Conservation (phyloP, 139 green algal species). For the Zygnema circumcarinatum region DNA sequence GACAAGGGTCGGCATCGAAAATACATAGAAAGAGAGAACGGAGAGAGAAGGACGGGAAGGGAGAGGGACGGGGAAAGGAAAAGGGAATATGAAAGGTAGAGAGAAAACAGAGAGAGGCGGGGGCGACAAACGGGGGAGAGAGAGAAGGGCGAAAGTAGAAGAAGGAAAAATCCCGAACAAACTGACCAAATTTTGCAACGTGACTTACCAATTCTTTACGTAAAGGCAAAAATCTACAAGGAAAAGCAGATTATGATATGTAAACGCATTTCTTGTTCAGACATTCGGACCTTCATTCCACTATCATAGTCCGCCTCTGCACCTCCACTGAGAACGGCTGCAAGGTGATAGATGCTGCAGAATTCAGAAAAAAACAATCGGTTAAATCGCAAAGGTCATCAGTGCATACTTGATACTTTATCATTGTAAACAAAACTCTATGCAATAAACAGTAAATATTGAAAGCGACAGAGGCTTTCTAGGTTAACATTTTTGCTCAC, state of each 20-base stretch:
- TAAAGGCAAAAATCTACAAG: too few relatives aligned
- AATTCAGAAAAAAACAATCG: neutral
- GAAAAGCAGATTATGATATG: too few relatives aligned
- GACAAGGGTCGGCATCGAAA: neutral
- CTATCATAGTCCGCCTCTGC: constrained; percentile 47
- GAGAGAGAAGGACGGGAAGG: neutral
- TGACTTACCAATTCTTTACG: too few relatives aligned
- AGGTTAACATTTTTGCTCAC: neutral
- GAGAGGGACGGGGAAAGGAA: neutral
- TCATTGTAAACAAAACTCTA: neutral
- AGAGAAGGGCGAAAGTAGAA: too few relatives aligned
- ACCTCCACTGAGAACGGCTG: constrained; percentile 26
- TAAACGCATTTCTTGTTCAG: too few relatives aligned
- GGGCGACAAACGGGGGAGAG: neutral
- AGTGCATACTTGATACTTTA: constrained; percentile 9
- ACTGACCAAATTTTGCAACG: too few relatives aligned
- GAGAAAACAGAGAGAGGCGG: neutral
- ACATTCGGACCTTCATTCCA: constrained; percentile 32
- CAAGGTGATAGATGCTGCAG: constrained; percentile 58
- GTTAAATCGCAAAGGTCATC: neutral
- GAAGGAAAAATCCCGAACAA: too few relatives aligned
- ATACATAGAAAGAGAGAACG: neutral
- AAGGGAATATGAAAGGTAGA: neutral
- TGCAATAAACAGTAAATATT: neutral
- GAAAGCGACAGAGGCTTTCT: neutral